phyloP scores from a whole-genome alignment of 1,139 yeast species.

The Sugiyamaella sp. region DNA sequence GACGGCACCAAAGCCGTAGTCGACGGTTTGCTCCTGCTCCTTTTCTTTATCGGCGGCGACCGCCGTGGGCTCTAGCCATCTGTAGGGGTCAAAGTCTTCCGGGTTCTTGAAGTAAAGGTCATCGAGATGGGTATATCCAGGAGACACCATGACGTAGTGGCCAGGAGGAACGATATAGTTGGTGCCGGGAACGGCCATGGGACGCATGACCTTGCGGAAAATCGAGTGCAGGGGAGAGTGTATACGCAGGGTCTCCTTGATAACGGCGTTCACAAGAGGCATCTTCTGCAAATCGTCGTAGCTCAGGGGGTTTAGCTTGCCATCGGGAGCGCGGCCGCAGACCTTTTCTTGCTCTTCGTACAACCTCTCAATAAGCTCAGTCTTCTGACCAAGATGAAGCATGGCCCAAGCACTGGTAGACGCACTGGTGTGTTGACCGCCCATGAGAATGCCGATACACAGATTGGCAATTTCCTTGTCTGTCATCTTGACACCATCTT shows the following conservation, averaged over 20 bases:
- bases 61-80: slow-evolving; percentile 70
- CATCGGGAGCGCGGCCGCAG: slow-evolving; percentile 49
- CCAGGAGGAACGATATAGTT: slow-evolving; percentile 84
- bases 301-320: slow-evolving; percentile 52
- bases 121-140: slow-evolving; percentile 84
- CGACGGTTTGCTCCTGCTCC: slow-evolving; percentile 61
- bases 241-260: slow-evolving; percentile 91
- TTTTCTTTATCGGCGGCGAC: slow-evolving; percentile 42
- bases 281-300: slow-evolving; percentile 83
- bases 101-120: slow-evolving; percentile 78
- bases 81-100: slow-evolving; percentile 70
- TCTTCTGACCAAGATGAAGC: slow-evolving; percentile 84
- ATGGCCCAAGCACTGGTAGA: slow-evolving; percentile 95
- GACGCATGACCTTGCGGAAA: slow-evolving; percentile 84
- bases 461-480: slow-evolving; percentile 94
- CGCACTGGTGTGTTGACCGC: slow-evolving; percentile 98
- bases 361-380: slow-evolving; percentile 79
- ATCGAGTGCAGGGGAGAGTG: slow-evolving; percentile 97
- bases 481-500: slow-evolving; percentile 92
- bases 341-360: slow-evolving; percentile 71
- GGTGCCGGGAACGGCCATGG: slow-evolving; percentile 79
- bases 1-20: slow-evolving; percentile 94
- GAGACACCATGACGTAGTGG: slow-evolving; percentile 87
- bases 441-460: slow-evolving; percentile 95
- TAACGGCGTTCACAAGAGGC: slow-evolving; percentile 77